These are phyloP conservation scores for Musa beccarii DNA, from an alignment of 176 grass and related monocot genomes.

Conservation along the genomic window DNA sequence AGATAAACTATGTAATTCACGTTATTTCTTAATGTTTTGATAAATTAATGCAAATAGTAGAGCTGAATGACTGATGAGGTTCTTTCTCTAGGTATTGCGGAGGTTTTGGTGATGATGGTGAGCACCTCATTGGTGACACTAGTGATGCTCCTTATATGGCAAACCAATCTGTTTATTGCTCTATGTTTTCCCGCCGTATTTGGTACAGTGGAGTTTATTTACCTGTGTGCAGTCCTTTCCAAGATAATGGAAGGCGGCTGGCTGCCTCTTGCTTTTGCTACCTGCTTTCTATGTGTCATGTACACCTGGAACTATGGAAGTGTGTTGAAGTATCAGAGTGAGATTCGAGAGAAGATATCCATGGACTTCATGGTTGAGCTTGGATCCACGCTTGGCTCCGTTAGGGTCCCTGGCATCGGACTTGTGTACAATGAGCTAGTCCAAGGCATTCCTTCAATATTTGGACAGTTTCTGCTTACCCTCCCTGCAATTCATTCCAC, in stretches of 20 bases:
- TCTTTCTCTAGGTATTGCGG: constrained; percentile 63
- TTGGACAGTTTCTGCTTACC: constrained; percentile 67
- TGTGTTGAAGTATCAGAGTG: constrained; percentile 88
- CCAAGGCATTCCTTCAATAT: constrained; percentile 86
- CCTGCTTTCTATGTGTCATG: constrained; percentile 81
- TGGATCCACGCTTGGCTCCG: constrained; percentile 72
- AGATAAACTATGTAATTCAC: too few relatives aligned
- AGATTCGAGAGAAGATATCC: constrained; percentile 94
- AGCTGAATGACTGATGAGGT: neutral
- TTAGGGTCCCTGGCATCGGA: constrained; percentile 85
- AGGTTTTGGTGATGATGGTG: constrained; percentile 97
- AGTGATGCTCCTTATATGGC: constrained; percentile 98
- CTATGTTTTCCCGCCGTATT: constrained; percentile 72
- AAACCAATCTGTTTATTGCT: constrained; percentile 69
- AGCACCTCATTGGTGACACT: constrained; percentile 89
- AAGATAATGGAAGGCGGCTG: constrained; percentile 91
- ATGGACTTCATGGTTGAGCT: constrained; percentile 68
- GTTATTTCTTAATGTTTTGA: too few relatives aligned
- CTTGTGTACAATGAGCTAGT: constrained; percentile 96
- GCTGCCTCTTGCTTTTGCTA: constrained; percentile 76
- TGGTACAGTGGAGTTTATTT: constrained; percentile 62
- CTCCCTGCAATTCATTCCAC: constrained; percentile 89
- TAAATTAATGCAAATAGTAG: too few relatives aligned
- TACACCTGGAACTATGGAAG: constrained; percentile 98
- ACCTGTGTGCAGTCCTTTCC: constrained; percentile 73